These are phyloP conservation scores for Coniosporium tulheliwenetii DNA, from an alignment of 2,329 filamentous ascomycete genomes.

Conservation along the genomic window DNA sequence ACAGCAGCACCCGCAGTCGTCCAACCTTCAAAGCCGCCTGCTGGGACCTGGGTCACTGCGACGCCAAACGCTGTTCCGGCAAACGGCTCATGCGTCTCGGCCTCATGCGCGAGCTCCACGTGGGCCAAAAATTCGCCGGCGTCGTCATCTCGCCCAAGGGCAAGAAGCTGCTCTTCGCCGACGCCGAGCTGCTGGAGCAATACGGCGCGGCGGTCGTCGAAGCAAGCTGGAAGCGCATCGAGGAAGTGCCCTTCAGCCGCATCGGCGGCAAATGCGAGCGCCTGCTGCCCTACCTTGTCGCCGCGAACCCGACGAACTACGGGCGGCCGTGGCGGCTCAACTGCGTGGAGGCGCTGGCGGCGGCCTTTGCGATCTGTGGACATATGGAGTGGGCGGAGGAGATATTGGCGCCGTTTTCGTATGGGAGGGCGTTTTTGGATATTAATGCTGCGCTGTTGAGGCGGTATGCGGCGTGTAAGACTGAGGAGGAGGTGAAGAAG, in stretches of 20 bases:
- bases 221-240: constrained; percentile 86
- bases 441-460: constrained; percentile 77
- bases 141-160: constrained; percentile 94
- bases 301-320: constrained; percentile 95
- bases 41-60: constrained; percentile 96
- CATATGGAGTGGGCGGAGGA: constrained; percentile 81
- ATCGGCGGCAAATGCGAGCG: constrained; percentile 91
- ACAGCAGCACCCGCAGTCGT: constrained; percentile 9
- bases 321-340: constrained; percentile 90
- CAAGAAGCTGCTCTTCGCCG: constrained; percentile 69
- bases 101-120: constrained; percentile 79
- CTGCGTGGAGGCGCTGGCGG: constrained; percentile 87
- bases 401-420: constrained; percentile 70
- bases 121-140: constrained; percentile 82
- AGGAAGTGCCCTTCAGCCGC: constrained; percentile 78
- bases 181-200: constrained; percentile 66
- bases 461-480: constrained; percentile 68
- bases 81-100: constrained; percentile 88
- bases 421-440: constrained; percentile 74
- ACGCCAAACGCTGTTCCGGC: constrained; percentile 89
- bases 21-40: constrained; percentile 81
- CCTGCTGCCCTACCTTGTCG: constrained; percentile 83
- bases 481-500: constrained; percentile 69
- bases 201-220: constrained; percentile 92
- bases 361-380: constrained; percentile 85